Percentiles rank a stretch among this genome's conserved stretches.
phyloP scores from a whole-genome alignment of 345 rosid species.

The Excoecaria agallocha region DNA sequence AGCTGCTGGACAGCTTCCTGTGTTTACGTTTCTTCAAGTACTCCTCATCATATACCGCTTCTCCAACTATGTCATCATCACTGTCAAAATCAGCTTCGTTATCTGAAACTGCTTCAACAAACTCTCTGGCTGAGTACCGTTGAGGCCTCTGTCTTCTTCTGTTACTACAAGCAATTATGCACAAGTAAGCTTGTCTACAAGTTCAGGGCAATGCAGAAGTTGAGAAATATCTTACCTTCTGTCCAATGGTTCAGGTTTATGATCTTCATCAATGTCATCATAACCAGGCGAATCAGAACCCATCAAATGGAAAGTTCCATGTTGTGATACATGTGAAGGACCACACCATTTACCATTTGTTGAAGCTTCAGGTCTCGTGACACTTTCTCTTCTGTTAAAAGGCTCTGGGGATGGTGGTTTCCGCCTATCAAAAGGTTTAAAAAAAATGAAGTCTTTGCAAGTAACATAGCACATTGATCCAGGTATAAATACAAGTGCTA shows the following conservation, averaged over 20 bases:
- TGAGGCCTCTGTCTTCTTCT: constrained; percentile 87
- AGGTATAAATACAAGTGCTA: background rate
- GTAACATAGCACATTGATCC: background rate
- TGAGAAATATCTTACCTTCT: constrained; percentile 54
- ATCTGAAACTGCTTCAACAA: constrained; percentile 84
- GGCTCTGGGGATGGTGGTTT: constrained; percentile 87
- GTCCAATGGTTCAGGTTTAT: constrained; percentile 52
- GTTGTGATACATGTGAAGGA: constrained; percentile 44
- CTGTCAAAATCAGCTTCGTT: constrained; percentile 78
- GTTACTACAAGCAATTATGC: constrained; percentile 42
- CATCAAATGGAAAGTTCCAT: constrained; percentile 42
- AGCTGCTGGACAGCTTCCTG: constrained; percentile 73
- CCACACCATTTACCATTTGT: constrained; percentile 64
- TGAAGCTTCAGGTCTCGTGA: constrained; percentile 60
- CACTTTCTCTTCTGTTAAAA: constrained; percentile 58
- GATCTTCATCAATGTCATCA: constrained; percentile 65
- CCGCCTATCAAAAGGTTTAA: constrained; percentile 38
- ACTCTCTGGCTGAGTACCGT: constrained; percentile 79
- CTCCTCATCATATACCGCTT: constrained; percentile 96
- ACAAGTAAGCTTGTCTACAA: constrained; percentile 13
- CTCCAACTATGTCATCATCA: constrained; percentile 99
- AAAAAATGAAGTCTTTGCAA: too few relatives aligned
- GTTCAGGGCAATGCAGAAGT: constrained; percentile 7
- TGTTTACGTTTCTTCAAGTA: constrained; percentile 84
- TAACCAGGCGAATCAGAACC: constrained; percentile 62